Evolutionary conservation across 2,329 filamentous ascomycete genomes (phyloP), one percentile per base, ranked within the genome.

Genomic region (Colletotrichum endophyticum): DNA sequence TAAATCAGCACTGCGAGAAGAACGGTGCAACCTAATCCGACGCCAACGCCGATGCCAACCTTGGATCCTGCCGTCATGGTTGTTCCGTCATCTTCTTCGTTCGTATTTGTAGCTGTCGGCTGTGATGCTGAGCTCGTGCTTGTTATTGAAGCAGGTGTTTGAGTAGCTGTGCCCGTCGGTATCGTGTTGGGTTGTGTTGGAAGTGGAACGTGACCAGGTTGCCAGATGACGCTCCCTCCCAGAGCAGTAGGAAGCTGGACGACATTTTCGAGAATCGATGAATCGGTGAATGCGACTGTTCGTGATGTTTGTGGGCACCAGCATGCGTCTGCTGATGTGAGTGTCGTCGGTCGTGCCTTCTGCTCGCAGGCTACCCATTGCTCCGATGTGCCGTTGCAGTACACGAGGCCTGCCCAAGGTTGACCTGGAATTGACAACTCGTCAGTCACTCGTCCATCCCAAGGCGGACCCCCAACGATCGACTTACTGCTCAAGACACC

Each of bases 321-420:
- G 78, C 82, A 85, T 5, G 75, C 78, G 16, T 82, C 80, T 8
- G 82, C 79, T 2, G 78, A 56, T 9, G 78, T 72, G 19, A 82
- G 72, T 6, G 81, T 80, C 4, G 68, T 62, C 1, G 80, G 76
- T 8, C 75, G 69, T 56, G 53, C 75, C 3, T 76, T 76, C 64
- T 84, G 83, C 19, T 77, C 75, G 76, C 84, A 85, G 25, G 80
- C 80, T 19, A 82, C 78, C 82, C 85, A 85, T 71, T 82, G 70
- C 32, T 81, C 74, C 3, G 80, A 80, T 5, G 79, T 82, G 77
- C 79, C 79, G 72, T 84, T 82, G 79, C 84, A 86, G 78, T 82
- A 84, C 2, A 81, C 81, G 19, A 86, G 80, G 1, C 83, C 84
- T 8, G 83, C 71, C 84, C 85, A 86, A 12, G 82, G 79, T 57